Evolutionary conservation across 768 basidiomycete species (phyloP).

Genomic region (Cytidiella melzeri): DNA sequence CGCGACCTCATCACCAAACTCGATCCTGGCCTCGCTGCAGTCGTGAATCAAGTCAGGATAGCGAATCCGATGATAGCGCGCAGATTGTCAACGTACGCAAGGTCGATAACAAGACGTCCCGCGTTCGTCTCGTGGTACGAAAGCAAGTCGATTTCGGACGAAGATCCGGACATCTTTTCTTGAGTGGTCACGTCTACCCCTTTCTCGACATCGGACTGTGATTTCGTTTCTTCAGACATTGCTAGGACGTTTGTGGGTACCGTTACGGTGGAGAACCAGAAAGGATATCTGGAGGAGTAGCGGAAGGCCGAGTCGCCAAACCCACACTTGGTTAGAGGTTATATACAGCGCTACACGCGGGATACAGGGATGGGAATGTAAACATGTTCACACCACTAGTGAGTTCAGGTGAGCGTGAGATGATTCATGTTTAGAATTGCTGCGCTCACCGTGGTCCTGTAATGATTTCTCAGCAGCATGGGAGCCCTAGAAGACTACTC

Average conservation of each 20-base stretch:
- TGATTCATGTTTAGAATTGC: neutral
- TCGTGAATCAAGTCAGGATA: neutral
- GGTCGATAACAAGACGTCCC: slow-evolving; percentile 58
- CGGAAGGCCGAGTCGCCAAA: neutral
- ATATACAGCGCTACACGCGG: too few species aligned
- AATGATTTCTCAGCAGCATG: too few species aligned
- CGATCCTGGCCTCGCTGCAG: slow-evolving; percentile 52
- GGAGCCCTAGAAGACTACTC: too few species aligned
- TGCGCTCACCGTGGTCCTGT: neutral
- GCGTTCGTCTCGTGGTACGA: slow-evolving; percentile 48
- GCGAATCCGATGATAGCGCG: neutral
- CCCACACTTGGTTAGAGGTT: too few species aligned
- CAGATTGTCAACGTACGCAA: slow-evolving; percentile 35
- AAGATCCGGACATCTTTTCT: neutral
- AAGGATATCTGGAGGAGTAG: neutral
- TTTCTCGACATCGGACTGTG: neutral
- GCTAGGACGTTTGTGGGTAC: neutral
- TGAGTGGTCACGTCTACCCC: neutral
- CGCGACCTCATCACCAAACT: slow-evolving; percentile 53
- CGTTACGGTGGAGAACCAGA: neutral
- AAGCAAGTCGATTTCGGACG: slow-evolving; percentile 26
- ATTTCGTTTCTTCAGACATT: neutral
- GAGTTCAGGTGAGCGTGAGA: neutral
- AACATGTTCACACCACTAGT: neutral
- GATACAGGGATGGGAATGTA: too few species aligned